Evolutionary conservation across 257 asterid species (phyloP).

Genomic region (Solanum bulbocastanum): DNA sequence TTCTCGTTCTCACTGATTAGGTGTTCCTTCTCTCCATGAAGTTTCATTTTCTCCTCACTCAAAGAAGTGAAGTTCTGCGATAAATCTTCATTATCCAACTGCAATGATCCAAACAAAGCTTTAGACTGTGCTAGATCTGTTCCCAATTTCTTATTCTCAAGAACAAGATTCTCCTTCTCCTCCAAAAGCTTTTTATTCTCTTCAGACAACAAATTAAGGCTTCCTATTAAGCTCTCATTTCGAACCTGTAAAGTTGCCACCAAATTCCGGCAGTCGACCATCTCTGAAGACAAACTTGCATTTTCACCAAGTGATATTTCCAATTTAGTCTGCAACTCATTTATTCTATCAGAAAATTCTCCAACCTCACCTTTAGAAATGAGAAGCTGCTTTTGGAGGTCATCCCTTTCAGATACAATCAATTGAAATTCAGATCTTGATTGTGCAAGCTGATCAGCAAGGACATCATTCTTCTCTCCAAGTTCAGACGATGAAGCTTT

Average conservation of each 20-base stretch:
- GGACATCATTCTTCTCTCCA: slow-evolving; percentile 40
- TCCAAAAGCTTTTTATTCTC: slow-evolving; percentile 45
- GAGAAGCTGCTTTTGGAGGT: slow-evolving; percentile 45
- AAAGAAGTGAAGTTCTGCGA: slow-evolving; percentile 24
- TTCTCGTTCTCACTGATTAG: slow-evolving; percentile 36
- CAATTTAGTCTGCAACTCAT: slow-evolving; percentile 53
- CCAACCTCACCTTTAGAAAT: slow-evolving; percentile 50
- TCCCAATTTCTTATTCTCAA: slow-evolving; percentile 39
- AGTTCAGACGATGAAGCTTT: slow-evolving; percentile 42
- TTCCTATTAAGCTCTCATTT: slow-evolving; percentile 41
- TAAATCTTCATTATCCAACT: slow-evolving; percentile 22
- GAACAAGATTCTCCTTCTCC: slow-evolving; percentile 35
- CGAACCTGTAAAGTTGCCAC: slow-evolving; percentile 44
- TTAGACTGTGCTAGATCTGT: slow-evolving; percentile 45
- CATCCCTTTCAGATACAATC: slow-evolving; percentile 40
- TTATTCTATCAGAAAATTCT: slow-evolving; percentile 37
- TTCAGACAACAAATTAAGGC: slow-evolving; percentile 30
- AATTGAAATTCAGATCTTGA: slow-evolving; percentile 43
- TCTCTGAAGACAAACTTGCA: slow-evolving; percentile 55
- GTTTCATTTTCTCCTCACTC: slow-evolving; percentile 39
- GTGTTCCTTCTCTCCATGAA: slow-evolving; percentile 46
- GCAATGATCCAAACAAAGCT: slow-evolving; percentile 43
- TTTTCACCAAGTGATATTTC: slow-evolving; percentile 48
- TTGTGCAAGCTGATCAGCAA: slow-evolving; percentile 42
- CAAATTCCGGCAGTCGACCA: slow-evolving; percentile 44